These are phyloP conservation scores for Claviceps fusiformis DNA, from an alignment of 2,329 filamentous ascomycete genomes.

Conservation along the genomic window DNA sequence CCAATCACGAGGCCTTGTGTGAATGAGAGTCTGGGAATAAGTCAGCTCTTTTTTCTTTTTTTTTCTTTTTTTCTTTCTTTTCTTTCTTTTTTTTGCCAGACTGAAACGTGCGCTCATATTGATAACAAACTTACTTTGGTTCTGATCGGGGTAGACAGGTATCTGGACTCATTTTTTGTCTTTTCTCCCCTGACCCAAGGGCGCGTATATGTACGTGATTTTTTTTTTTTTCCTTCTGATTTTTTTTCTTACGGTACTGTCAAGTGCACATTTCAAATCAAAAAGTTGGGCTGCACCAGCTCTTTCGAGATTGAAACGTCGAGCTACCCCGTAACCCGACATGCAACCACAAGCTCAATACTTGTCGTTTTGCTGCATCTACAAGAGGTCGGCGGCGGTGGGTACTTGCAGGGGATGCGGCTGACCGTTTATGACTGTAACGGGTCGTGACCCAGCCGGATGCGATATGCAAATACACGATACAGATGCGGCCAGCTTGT, in stretches of 20 bases:
- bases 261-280: not conserved
- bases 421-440: not conserved
- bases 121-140: constrained; percentile 29
- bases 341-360: not conserved
- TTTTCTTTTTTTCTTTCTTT: no score
- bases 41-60: not conserved
- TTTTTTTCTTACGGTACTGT: not conserved
- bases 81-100: not conserved
- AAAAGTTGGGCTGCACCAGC: not conserved
- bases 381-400: not conserved
- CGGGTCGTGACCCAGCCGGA: not conserved
- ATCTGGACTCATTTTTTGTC: constrained; percentile 23
- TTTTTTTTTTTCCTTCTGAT: not conserved
- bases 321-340: not conserved
- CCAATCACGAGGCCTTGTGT: constrained; percentile 88
- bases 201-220: not conserved
- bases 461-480: constrained; percentile 2
- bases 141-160: constrained; percentile 29
- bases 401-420: no score
- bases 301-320: not conserved
- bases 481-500: not conserved
- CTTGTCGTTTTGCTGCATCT: not conserved
- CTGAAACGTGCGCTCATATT: not conserved
- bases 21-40: constrained; percentile 54
- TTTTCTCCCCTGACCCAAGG: not conserved